Evolutionary conservation across 2,329 filamentous ascomycete genomes (phyloP), one percentile per base, ranked within the genome.

Genomic region (Bipolaris oryzae): DNA sequence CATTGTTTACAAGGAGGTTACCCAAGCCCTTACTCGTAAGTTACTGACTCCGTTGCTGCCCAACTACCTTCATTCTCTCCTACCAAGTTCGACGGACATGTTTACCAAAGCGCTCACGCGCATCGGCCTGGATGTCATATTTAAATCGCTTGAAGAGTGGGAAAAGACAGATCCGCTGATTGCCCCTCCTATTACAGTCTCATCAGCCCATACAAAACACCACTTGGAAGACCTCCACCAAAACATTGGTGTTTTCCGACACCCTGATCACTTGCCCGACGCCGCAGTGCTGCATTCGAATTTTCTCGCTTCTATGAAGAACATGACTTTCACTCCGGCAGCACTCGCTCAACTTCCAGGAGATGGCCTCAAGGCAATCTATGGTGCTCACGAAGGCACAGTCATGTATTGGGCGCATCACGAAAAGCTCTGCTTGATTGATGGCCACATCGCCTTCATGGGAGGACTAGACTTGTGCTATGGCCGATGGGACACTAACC

Each of bases 361-460:
- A 21, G 90, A 95, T 68, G 85, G 89, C 1, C 72, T 96, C 46
- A 90, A 92, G 72, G 86, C 88, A 0, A 77, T 96, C 1, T 96
- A 96, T 70, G 93, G 93, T 51, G 88, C 90, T 47, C 86, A 86
- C 33, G 90, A 92, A 31, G 92, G 90, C 64, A 86, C 92, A 1
- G 89, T 96, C 10, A 79, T 96, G 1, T 96, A 91, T 77, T 96
- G 92, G 92, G 91, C 92, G 2, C 92, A 96, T 68, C 92, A 96
- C 67, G 92, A 97, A 78, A 97, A 97, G 77, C 84, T 96, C 0
- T 91, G 91, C 64, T 73, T 96, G 1, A 79, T 97, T 15, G 92
- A 97, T 73, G 86, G 88, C n/a, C 81, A 82, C 9, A 81, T 88
- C 53, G 92, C 89, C 2, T 96, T 97, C 72, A 96, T 96, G 92